These are phyloP conservation scores for Grigorovia yakushimaensis DNA, from an alignment of 805 yeast species.

Conservation along the genomic window DNA sequence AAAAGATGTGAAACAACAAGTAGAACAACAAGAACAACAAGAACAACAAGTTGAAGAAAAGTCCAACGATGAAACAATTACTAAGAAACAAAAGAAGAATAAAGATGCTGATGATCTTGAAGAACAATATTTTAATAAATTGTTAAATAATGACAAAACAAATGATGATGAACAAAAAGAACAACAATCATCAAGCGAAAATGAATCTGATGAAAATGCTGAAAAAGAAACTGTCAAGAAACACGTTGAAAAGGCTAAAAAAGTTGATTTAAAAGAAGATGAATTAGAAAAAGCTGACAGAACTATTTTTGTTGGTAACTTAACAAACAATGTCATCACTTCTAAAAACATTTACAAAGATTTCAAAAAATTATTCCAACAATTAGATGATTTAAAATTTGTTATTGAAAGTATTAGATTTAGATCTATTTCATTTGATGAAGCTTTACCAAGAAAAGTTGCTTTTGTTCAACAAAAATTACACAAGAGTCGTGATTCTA, in stretches of 20 bases:
- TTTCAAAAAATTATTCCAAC: slow-evolving; percentile 53
- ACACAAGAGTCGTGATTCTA: slow-evolving; percentile 66
- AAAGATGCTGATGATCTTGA: slow-evolving; percentile 39
- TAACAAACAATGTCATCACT: slow-evolving; percentile 54
- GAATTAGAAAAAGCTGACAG: slow-evolving; percentile 76
- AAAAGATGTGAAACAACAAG: slow-evolving; percentile 5
- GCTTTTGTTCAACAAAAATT: slow-evolving; percentile 77
- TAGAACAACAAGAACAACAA: neutral
- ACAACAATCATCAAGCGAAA: too few species aligned
- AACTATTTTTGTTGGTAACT: slow-evolving; percentile 83
- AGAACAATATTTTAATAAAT: slow-evolving; percentile 41
- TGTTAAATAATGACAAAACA: slow-evolving; percentile 18
- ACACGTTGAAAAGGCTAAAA: slow-evolving; percentile 31
- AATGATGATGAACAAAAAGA: slow-evolving; percentile 25
- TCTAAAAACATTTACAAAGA: slow-evolving; percentile 49
- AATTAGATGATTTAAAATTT: slow-evolving; percentile 23
- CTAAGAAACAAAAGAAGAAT: slow-evolving; percentile 4
- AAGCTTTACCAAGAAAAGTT: slow-evolving; percentile 81
- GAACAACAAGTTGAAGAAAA: neutral
- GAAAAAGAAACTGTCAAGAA: slow-evolving; percentile 16
- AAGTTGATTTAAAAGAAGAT: slow-evolving; percentile 51
- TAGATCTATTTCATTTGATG: slow-evolving; percentile 84
- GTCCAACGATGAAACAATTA: neutral
- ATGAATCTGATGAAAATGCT: slow-evolving; percentile 7
- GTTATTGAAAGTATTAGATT: slow-evolving; percentile 68